These are phyloP conservation scores for Schwanniomyces vanrijiae DNA, from an alignment of 805 yeast species.

Conservation along the genomic window DNA sequence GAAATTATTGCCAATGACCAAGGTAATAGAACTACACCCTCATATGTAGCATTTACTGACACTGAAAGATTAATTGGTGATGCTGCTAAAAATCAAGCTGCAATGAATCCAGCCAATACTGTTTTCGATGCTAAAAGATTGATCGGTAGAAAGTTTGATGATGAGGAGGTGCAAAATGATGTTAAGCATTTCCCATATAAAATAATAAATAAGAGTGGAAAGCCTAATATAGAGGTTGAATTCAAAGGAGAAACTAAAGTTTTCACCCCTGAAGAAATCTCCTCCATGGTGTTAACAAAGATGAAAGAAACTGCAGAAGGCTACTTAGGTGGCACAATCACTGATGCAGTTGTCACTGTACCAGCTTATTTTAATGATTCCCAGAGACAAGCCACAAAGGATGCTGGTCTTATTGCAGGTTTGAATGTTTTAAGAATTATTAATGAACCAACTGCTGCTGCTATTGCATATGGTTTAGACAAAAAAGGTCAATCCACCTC, in stretches of 20 bases:
- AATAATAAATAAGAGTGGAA: constrained; percentile 69
- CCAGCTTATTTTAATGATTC: constrained; percentile 98
- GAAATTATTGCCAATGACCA: constrained; percentile 97
- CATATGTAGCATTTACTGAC: constrained; percentile 92
- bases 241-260: constrained; percentile 81
- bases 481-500: constrained; percentile 46
- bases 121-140: constrained; percentile 91
- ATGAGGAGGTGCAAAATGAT: constrained; percentile 69
- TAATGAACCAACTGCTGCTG: constrained; percentile 89
- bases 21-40: constrained; percentile 98
- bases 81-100: constrained; percentile 97
- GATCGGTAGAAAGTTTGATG: constrained; percentile 85
- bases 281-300: constrained; percentile 88
- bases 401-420: constrained; percentile 96
- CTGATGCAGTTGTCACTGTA: constrained; percentile 92
- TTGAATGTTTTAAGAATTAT: constrained; percentile 91
- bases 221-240: constrained; percentile 81
- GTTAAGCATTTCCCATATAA: constrained; percentile 74
- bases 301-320: constrained; percentile 93
- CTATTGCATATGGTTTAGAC: constrained; percentile 60
- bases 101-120: constrained; percentile 88
- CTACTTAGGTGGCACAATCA: constrained; percentile 53
- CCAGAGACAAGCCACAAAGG: constrained; percentile 98
- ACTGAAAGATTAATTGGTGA: constrained; percentile 94
- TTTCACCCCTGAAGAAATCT: constrained; percentile 93